Conservation (phyloP, 208 protist species). For the Leishmania braziliensis region DNA sequence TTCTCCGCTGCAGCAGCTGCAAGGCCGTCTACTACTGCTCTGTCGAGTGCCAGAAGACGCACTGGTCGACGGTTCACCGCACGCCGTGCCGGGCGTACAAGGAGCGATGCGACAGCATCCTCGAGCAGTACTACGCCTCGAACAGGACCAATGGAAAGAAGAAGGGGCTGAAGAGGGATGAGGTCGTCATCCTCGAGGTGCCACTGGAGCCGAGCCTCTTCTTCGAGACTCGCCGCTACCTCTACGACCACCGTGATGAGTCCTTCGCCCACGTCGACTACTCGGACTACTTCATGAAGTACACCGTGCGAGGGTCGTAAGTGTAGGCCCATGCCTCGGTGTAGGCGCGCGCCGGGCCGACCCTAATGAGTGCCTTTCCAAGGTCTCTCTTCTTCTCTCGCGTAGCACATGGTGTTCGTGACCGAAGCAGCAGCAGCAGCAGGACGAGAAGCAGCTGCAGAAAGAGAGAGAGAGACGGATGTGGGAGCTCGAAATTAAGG, state of each 20-base stretch:
- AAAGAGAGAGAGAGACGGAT: background rate
- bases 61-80: conserved; percentile 65
- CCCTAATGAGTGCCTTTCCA: background rate
- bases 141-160: conserved; percentile 31
- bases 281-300: conserved; percentile 85
- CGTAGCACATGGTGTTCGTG: background rate
- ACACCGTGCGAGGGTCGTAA: conserved; percentile 57
- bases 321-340: conserved; percentile 12
- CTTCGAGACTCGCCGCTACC: conserved; percentile 68
- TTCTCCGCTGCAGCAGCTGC: conserved; percentile 80
- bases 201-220: conserved; percentile 75
- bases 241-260: conserved; percentile 72
- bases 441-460: background rate
- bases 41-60: conserved; percentile 61
- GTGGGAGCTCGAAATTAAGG: no score
- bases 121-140: conserved; percentile 53
- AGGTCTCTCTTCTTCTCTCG: background rate
- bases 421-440: background rate
- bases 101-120: conserved; percentile 38
- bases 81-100: conserved; percentile 68
- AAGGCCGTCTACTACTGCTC: conserved; percentile 85
- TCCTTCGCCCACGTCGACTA: conserved; percentile 63
- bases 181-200: conserved; percentile 61
- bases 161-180: conserved; percentile 32
- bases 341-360: background rate